Conservation (phyloP, 768 basidiomycete genomes). For the Suillus subaureus region DNA sequence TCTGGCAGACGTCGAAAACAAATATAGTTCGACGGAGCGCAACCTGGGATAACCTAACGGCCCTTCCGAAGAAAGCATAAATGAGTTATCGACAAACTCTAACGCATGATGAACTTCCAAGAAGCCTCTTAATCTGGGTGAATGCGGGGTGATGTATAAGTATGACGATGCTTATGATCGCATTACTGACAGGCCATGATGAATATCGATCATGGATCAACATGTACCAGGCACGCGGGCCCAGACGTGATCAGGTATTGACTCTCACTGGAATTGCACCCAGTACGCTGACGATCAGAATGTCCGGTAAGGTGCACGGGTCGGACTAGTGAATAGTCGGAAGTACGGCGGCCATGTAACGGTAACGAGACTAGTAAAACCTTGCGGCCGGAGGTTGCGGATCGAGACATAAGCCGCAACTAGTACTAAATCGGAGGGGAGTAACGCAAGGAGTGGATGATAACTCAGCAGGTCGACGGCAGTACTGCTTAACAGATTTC, state of each 20-base stretch:
- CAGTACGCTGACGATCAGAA: neutral
- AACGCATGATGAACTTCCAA: slow-evolving; percentile 2
- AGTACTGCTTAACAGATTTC: neutral
- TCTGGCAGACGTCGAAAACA: neutral
- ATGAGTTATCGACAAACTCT: neutral
- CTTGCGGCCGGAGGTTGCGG: slow-evolving; percentile 1
- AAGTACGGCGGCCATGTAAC: neutral
- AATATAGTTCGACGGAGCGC: neutral
- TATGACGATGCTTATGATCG: neutral
- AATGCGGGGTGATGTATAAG: slow-evolving; percentile 1
- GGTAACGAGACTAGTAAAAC: neutral
- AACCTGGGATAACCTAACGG: neutral
- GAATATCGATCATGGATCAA: neutral
- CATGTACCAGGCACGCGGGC: neutral
- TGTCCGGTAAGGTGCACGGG: neutral
- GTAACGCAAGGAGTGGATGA: neutral
- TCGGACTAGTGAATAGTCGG: neutral
- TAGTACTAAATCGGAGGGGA: slow-evolving; percentile 1
- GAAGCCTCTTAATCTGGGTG: neutral
- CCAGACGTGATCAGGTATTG: neutral
- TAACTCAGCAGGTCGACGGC: neutral
- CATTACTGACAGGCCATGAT: neutral
- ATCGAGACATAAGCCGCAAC: neutral
- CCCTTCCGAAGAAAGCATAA: neutral
- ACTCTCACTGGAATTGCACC: neutral